Percentiles rank a stretch among this genome's conserved stretches.
Conservation (phyloP, 2,329 filamentous ascomycete genomes). For the Colletotrichum echinochloae region DNA sequence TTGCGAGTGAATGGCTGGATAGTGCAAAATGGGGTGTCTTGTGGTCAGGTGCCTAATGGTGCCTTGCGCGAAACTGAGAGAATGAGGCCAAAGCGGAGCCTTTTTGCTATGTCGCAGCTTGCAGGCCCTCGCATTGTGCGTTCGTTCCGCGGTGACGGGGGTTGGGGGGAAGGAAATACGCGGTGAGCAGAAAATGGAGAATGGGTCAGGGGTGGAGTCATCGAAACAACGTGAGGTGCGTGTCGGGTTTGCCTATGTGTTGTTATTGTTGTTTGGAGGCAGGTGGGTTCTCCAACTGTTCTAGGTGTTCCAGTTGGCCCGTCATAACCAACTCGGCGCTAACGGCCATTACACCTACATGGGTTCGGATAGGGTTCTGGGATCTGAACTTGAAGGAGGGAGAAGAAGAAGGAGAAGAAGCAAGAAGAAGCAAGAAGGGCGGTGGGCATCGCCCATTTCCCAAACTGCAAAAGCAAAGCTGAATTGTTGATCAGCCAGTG, state of each 20-base stretch:
- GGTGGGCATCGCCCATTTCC: conserved; percentile 33
- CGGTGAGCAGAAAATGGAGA: conserved; percentile 37
- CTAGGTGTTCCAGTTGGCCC: conserved; percentile 14
- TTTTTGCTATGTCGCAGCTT: not conserved
- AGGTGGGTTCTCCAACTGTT: conserved; percentile 19
- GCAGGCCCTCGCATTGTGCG: not conserved
- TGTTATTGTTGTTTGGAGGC: not conserved
- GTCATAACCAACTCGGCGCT: not conserved
- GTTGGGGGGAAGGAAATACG: conserved; percentile 32
- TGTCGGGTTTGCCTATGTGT: conserved; percentile 10
- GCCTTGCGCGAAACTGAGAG: conserved; percentile 16
- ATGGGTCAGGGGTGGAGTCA: conserved; percentile 5
- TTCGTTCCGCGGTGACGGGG: conserved; percentile 32
- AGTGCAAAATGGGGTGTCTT: conserved; percentile 4
- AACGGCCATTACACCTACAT: not conserved
- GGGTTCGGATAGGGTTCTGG: not conserved
- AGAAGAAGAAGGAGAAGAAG: not conserved
- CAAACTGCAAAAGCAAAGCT: conserved; percentile 34
- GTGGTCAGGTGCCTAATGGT: conserved; percentile 32
- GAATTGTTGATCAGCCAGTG: conserved; percentile 8
- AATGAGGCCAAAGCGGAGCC: conserved; percentile 23
- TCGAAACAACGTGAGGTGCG: conserved; percentile 1
- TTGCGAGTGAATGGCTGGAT: conserved; percentile 31
- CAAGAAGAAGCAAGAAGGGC: conserved; percentile 39
- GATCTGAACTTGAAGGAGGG: not conserved